These are phyloP conservation scores for Ogataea ganodermae DNA, from an alignment of 805 yeast genomes.

Conservation along the genomic window DNA sequence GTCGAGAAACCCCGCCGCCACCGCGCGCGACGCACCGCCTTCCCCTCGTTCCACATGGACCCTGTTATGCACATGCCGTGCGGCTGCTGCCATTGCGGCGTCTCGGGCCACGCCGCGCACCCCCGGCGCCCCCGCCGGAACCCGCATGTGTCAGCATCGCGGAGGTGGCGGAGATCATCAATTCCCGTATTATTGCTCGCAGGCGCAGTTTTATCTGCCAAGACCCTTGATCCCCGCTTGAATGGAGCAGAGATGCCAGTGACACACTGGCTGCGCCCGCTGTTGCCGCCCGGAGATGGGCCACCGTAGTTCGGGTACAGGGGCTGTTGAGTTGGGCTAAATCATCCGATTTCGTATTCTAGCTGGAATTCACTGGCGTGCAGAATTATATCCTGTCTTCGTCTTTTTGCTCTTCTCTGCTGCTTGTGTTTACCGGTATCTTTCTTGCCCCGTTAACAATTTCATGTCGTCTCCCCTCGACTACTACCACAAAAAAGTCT, in stretches of 20 bases:
- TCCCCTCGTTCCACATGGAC: conserved; percentile 3
- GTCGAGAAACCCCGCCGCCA: neutral
- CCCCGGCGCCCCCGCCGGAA: neutral
- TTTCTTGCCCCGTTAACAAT: neutral
- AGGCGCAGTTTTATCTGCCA: conserved; percentile 5
- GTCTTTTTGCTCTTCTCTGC: neutral
- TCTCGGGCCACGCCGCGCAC: conserved; percentile 1
- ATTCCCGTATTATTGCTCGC: neutral
- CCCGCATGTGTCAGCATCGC: neutral
- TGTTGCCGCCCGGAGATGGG: neutral
- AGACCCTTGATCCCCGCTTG: conserved; percentile 1
- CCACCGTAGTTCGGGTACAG: no score
- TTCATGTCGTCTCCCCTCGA: conserved; percentile 2
- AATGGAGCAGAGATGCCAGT: neutral
- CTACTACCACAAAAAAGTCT: conserved; percentile 9
- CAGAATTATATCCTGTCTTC: neutral
- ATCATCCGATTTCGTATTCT: neutral
- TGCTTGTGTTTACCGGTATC: neutral
- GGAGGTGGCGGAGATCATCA: conserved; percentile 5
- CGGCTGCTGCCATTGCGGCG: conserved; percentile 1
- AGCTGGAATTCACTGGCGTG: neutral
- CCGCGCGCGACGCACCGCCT: neutral
- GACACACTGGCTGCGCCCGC: neutral
- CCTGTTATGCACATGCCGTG: conserved; percentile 2
- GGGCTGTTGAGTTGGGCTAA: neutral